Evolutionary conservation across 345 rosid species (phyloP).

Genomic region (Pugionium cornutum): DNA sequence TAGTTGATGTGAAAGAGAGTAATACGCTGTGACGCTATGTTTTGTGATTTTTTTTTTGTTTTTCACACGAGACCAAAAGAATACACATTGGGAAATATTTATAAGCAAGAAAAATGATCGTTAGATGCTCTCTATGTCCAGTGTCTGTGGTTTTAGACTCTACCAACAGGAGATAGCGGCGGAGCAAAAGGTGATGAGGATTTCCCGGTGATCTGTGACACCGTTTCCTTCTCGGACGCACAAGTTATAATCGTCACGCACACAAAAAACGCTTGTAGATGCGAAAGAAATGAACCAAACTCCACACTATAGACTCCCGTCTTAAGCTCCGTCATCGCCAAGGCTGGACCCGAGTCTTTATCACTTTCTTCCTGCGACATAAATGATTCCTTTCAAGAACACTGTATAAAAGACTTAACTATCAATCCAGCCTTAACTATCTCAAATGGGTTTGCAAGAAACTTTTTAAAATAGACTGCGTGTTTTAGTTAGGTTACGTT

Average conservation of each 20-base stretch:
- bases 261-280: slow-evolving; percentile 74
- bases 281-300: slow-evolving; percentile 59
- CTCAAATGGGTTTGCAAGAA: too few species aligned
- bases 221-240: slow-evolving; percentile 35
- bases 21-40: too few species aligned
- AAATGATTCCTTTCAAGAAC: background rate
- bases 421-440: too few species aligned
- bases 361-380: slow-evolving; percentile 30
- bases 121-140: background rate
- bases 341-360: slow-evolving; percentile 38
- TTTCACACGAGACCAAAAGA: too few species aligned
- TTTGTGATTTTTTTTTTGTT: too few species aligned
- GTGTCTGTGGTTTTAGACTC: slow-evolving; percentile 47
- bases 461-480: too few species aligned
- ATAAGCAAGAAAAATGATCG: background rate
- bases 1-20: too few species aligned
- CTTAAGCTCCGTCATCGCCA: slow-evolving; percentile 56
- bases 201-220: slow-evolving; percentile 29
- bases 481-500: too few species aligned
- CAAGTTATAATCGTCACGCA: slow-evolving; percentile 55
- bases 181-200: slow-evolving; percentile 56
- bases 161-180: slow-evolving; percentile 79
- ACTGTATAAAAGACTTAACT: too few species aligned
- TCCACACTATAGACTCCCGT: slow-evolving; percentile 64
- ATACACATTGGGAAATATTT: background rate